A percentile compares a stretch with the other conserved stretches of the same genome.
Evolutionary conservation across 345 rosid genomes (phyloP).

Genomic region (Eucalyptus tenuipes): DNA sequence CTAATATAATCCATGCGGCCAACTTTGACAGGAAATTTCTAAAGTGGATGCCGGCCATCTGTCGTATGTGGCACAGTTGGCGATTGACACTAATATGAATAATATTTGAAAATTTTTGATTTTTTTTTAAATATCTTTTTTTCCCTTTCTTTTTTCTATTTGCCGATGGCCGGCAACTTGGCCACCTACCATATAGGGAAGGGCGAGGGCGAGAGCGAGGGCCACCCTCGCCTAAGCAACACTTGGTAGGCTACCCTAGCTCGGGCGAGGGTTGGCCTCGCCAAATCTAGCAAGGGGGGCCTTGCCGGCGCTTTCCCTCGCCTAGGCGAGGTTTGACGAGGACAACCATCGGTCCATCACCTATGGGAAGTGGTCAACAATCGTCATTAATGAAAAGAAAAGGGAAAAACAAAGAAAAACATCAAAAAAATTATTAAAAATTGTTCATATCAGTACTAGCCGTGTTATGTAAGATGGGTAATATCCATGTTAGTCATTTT

Average conservation of each 20-base stretch:
- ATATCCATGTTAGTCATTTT: too few relatives aligned
- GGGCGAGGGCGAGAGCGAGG: background rate
- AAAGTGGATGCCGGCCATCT: too few relatives aligned
- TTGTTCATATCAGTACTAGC: fast-evolving
- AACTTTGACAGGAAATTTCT: background rate
- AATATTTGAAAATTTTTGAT: too few relatives aligned
- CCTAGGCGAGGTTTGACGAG: background rate
- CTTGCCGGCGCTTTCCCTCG: background rate
- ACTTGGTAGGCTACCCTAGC: background rate
- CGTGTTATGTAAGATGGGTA: fast-evolving
- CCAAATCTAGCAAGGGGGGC: background rate
- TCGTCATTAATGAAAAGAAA: background rate
- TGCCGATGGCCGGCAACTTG: background rate
- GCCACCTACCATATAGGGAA: background rate
- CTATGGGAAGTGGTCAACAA: background rate
- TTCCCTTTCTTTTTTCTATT: too few relatives aligned
- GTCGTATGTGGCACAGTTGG: fast-evolving
- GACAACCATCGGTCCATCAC: background rate
- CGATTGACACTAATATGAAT: fast-evolving
- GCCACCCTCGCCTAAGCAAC: background rate
- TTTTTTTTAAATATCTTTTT: too few relatives aligned
- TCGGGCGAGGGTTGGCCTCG: background rate
- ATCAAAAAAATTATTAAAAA: too few relatives aligned
- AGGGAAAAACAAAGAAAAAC: background rate
- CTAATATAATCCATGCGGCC: background rate